phyloP scores from a whole-genome alignment of 257 asterid genomes.

The Thymus quinquecostatus region DNA sequence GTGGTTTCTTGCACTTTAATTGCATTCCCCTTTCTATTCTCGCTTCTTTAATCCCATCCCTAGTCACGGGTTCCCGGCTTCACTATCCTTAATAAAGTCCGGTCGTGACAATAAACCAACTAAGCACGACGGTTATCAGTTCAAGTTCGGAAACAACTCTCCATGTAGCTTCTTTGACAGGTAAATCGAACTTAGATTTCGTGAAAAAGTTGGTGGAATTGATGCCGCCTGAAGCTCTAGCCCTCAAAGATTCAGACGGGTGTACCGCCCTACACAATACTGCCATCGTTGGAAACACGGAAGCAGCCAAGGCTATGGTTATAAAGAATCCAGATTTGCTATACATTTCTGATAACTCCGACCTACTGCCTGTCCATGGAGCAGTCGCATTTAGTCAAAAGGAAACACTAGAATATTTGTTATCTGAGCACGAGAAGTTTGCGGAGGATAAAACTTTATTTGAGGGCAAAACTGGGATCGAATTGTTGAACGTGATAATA shows the following conservation, averaged over 20 bases:
- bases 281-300: slow-evolving; percentile 4
- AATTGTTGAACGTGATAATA: background rate
- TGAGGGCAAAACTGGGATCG: background rate
- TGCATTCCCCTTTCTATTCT: too few relatives aligned
- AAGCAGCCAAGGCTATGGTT: slow-evolving; percentile 10
- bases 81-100: too few relatives aligned
- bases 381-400: background rate
- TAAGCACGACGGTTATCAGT: too few relatives aligned
- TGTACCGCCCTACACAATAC: background rate
- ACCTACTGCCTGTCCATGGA: background rate
- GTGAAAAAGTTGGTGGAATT: slow-evolving; percentile 3
- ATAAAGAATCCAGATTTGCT: background rate
- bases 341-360: background rate
- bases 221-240: background rate
- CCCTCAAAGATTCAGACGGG: background rate
- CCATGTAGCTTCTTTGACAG: background rate
- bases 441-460: background rate
- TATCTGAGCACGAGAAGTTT: background rate
- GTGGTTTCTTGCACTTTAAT: too few relatives aligned
- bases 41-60: too few relatives aligned
- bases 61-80: too few relatives aligned
- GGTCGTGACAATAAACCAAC: too few relatives aligned
- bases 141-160: slow-evolving; percentile 2
- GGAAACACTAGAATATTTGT: background rate
- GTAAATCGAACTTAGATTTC: slow-evolving; percentile 10